phyloP scores from a whole-genome alignment of 179 eudicot genomes.

The Amaranthus tricolor region DNA sequence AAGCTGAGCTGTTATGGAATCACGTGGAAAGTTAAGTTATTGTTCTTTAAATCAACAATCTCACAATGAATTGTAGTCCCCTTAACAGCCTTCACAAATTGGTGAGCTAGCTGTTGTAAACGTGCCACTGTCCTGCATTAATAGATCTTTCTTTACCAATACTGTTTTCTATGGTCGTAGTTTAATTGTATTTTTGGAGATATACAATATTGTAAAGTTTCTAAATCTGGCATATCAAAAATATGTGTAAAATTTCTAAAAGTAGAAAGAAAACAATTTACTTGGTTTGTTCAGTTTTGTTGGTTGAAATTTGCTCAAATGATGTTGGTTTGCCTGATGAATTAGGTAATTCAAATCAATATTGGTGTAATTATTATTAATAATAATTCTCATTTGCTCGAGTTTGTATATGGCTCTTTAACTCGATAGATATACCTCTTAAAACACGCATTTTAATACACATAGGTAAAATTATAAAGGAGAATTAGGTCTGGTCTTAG shows the following conservation, averaged over 20 bases:
- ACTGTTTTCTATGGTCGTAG: constrained; percentile 14
- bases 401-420: neutral
- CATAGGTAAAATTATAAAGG: too few species aligned
- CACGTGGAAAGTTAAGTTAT: constrained; percentile 26
- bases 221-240: constrained; percentile 6
- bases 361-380: neutral
- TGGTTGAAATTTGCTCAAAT: constrained; percentile 3
- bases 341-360: neutral
- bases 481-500: too few species aligned
- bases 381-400: neutral
- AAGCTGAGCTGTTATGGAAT: constrained; percentile 35
- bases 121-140: constrained; percentile 22
- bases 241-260: neutral
- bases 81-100: constrained; percentile 19
- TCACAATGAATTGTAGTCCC: neutral
- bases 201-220: constrained; percentile 31
- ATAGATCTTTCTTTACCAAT: constrained; percentile 20
- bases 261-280: neutral
- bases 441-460: too few species aligned
- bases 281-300: constrained; percentile 10
- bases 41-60: neutral
- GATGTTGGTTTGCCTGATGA: neutral
- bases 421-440: too few species aligned
- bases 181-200: constrained; percentile 22
- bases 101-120: constrained; percentile 27